Percentiles rank a stretch among this genome's conserved stretches.
Evolutionary conservation across 345 rosid genomes (phyloP).

Genomic region (Trapa incisa): DNA sequence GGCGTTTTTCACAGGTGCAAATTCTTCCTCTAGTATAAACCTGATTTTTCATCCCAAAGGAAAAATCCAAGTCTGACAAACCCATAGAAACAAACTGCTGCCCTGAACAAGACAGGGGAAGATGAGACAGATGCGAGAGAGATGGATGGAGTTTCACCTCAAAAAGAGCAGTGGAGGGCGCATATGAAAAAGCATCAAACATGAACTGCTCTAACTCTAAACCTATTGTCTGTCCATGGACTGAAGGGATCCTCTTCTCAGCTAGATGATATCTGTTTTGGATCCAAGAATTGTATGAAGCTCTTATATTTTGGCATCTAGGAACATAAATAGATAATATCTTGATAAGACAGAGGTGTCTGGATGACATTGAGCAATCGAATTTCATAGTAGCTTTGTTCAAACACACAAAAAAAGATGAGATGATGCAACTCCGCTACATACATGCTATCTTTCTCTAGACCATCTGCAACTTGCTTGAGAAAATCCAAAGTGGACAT

Average conservation of each 20-base stretch:
- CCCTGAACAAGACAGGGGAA: background rate
- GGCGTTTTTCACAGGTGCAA: conserved; percentile 93
- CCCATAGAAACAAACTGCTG: background rate
- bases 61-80: background rate
- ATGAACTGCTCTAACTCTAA: conserved; percentile 82
- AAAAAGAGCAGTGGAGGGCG: conserved; percentile 93
- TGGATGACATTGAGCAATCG: background rate
- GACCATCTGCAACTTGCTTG: conserved; percentile 85
- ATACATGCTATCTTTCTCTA: conserved; percentile 94
- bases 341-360: background rate
- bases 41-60: conserved; percentile 18
- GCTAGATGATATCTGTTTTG: conserved; percentile 76
- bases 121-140: background rate
- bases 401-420: background rate
- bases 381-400: background rate
- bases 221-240: conserved; percentile 70
- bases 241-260: conserved; percentile 84
- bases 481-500: conserved; percentile 95
- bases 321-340: background rate
- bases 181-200: conserved; percentile 95
- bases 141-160: conserved; percentile 38
- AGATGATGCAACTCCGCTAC: conserved; percentile 10
- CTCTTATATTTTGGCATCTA: background rate
- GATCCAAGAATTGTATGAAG: background rate
- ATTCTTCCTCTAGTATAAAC: conserved; percentile 85